These are phyloP conservation scores for Rosa hybrid DNA, from an alignment of 331 rosid genomes.

Conservation along the genomic window DNA sequence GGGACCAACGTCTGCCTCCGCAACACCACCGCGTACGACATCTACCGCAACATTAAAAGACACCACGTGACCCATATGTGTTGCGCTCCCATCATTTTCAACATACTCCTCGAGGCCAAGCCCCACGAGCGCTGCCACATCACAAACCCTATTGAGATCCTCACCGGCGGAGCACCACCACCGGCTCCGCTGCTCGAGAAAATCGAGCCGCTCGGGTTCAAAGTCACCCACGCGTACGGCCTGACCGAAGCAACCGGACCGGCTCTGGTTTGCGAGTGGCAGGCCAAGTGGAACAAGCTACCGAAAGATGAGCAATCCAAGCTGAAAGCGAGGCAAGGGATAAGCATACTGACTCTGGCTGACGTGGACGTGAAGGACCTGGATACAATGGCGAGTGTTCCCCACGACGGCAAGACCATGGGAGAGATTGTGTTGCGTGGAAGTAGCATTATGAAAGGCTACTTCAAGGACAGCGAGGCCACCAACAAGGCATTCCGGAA, in stretches of 20 bases:
- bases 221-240: slow-evolving; percentile 87
- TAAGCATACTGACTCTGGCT: slow-evolving; percentile 59
- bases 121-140: slow-evolving; percentile 29
- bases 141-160: slow-evolving; percentile 39
- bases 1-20: slow-evolving; percentile 81
- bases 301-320: slow-evolving; percentile 43
- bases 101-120: slow-evolving; percentile 58
- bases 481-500: slow-evolving; percentile 47
- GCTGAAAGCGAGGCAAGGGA: slow-evolving; percentile 78
- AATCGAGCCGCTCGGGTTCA: slow-evolving; percentile 67
- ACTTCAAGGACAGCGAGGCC: slow-evolving; percentile 50
- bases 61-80: slow-evolving; percentile 86
- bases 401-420: slow-evolving; percentile 60
- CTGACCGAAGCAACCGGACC: slow-evolving; percentile 91
- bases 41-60: slow-evolving; percentile 44
- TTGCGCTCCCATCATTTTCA: slow-evolving; percentile 75
- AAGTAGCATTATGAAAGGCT: slow-evolving; percentile 84
- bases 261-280: slow-evolving; percentile 91
- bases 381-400: slow-evolving; percentile 64
- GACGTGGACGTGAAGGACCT: slow-evolving; percentile 74
- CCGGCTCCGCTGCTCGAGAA: slow-evolving; percentile 55
- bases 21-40: slow-evolving; percentile 48
- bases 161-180: slow-evolving; percentile 81
- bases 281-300: slow-evolving; percentile 52
- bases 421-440: slow-evolving; percentile 84